Evolutionary conservation across 441 rosid genomes (phyloP), one percentile per base, ranked within the genome.

Genomic region (Populus hybrid): DNA sequence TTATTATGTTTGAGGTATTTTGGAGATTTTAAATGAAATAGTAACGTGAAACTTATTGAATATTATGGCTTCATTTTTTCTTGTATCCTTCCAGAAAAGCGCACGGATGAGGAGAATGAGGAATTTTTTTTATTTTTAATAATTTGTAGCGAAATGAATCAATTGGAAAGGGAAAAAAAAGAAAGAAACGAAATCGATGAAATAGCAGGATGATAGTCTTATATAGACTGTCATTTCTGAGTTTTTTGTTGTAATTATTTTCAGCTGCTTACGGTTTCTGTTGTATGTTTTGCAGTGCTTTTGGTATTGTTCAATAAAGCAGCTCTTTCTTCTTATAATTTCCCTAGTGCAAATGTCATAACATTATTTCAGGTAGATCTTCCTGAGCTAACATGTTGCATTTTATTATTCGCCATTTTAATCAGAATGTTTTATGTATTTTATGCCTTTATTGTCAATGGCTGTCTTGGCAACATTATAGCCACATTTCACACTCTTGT

Each of bases 281-380:
- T 40, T 75, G 65, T 72, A 42, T 61, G 66, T 70, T 70, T 24
- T 84, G 85, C 91, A 94, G 98, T 94, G 76, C 90, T 92, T 67
- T 87, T 94, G 86, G 83, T 94, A 50, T 61, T 96, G 84, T 94
- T 96, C 91, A 96, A 96, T 81, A 96, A 94, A 89, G 99, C 98
- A 67, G 99, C 98, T 74, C 95, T 96, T 73, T 96, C 98, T 72
- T 89, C 98, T 32, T 94, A 91, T 77, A 84, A 72, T 18, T 96
- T 94, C 84, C 98, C 96, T 0, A 86, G 86, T 80, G 98, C 91
- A n/a, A 94, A 92, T 83, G 92, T 89, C 28, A 91, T 96, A 82
- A 94, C 99, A 40, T 88, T 96, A 67, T 64, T 80, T 74, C 83
- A 79, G 85, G 85, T 83, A 75, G 70, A 63, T 42, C 65, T 76